Conservation (phyloP, 176 grass and related monocot species). For the Bonia amplexicaulis region DNA sequence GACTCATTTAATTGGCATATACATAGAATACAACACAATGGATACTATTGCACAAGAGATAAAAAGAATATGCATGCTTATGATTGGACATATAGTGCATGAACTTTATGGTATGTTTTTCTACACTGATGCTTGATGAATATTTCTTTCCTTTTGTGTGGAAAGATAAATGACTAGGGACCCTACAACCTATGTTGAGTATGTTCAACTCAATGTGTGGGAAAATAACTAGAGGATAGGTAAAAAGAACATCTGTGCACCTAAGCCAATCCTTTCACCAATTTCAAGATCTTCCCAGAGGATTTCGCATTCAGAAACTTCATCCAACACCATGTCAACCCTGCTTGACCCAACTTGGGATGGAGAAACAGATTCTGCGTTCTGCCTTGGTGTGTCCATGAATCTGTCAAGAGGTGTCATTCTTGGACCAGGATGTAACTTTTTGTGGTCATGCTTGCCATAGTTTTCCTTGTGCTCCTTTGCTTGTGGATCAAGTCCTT, state of each 20-base stretch:
- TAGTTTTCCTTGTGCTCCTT: conserved; percentile 48
- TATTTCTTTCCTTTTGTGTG: not conserved
- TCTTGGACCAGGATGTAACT: conserved; percentile 37
- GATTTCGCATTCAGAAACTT: conserved; percentile 87
- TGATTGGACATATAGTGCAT: conserved; percentile 1
- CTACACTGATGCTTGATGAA: conserved; percentile 1
- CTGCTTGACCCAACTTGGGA: conserved; percentile 43
- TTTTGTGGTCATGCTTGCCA: conserved; percentile 35
- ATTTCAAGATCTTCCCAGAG: conserved; percentile 82
- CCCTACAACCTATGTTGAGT: not conserved
- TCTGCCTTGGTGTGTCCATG: conserved; percentile 32
- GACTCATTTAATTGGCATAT: conserved; percentile 1
- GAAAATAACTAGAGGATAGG: conserved; percentile 4
- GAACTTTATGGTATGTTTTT: not conserved
- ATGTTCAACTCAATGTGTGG: not conserved
- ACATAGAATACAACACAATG: conserved; percentile 14
- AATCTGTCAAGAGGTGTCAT: conserved; percentile 51
- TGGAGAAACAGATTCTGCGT: conserved; percentile 41
- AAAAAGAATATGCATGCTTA: conserved; percentile 8
- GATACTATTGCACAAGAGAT: not conserved
- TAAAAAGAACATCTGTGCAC: conserved; percentile 32
- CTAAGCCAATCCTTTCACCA: conserved; percentile 92
- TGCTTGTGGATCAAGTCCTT: conserved; percentile 13
- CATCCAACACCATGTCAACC: conserved; percentile 60
- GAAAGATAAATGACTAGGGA: not conserved